Evolutionary conservation across 192 early-diverging fungal genomes (phyloP).

Genomic region (Ambispora gerdemannii): DNA sequence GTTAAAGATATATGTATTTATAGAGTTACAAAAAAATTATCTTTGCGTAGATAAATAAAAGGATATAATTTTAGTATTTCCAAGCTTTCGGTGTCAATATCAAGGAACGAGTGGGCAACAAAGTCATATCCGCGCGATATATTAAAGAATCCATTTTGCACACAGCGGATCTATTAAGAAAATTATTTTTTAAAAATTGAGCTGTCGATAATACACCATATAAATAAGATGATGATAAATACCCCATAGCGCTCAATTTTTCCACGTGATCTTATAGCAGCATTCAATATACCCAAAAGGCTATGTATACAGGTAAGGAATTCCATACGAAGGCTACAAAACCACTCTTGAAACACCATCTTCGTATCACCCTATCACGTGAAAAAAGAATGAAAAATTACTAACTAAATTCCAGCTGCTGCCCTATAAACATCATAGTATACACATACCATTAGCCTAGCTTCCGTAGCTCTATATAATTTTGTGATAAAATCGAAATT

Average conservation of each 20-base stretch:
- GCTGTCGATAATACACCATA: no score
- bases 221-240: no score
- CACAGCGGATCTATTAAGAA: not conserved
- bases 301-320: not conserved
- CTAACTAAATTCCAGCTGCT: not conserved
- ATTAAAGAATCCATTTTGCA: not conserved
- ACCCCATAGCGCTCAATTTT: not conserved
- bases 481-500: not conserved
- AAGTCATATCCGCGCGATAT: not conserved
- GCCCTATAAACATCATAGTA: not conserved
- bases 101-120: conserved; percentile 8
- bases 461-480: not conserved
- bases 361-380: not conserved
- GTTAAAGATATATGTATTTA: not conserved
- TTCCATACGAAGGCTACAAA: not conserved
- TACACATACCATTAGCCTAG: not conserved
- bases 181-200: no score
- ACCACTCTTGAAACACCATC: conserved; percentile 5
- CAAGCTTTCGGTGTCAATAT: not conserved
- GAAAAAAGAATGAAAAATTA: not conserved
- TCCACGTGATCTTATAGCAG: not conserved
- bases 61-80: not conserved
- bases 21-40: not conserved
- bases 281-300: not conserved
- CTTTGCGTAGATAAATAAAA: not conserved